Evolutionary conservation across 2,329 filamentous ascomycete species (phyloP).

Genomic region (Botrytis fragariae): DNA sequence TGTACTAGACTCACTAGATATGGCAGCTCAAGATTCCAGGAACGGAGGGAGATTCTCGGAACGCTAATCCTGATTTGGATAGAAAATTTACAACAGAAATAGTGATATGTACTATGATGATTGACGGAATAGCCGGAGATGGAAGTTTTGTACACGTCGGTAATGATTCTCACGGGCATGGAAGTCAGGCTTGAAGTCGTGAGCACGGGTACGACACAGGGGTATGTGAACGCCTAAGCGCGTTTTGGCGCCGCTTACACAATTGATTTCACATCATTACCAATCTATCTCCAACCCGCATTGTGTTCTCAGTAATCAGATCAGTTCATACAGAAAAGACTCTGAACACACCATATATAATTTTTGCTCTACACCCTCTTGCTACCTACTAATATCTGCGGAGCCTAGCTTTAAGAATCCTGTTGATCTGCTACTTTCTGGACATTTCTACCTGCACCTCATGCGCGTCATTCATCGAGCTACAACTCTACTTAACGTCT

Average conservation of each 20-base stretch:
- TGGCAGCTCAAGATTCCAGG: not conserved
- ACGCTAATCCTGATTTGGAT: not conserved
- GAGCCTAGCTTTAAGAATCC: not conserved
- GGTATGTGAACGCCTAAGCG: not conserved
- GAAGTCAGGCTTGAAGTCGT: not conserved
- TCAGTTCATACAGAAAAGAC: not conserved
- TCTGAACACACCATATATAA: not conserved
- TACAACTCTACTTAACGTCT: conserved; percentile 1
- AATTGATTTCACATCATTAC: conserved; percentile 8
- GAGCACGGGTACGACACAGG: not conserved
- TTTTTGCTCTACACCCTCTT: not conserved
- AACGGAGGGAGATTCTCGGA: not conserved
- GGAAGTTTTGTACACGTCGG: not conserved
- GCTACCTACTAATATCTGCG: not conserved
- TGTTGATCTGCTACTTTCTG: not conserved
- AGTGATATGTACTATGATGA: not conserved
- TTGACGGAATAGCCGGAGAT: not conserved
- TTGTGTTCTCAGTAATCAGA: conserved; percentile 2
- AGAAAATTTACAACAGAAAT: not conserved
- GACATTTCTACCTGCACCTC: not conserved
- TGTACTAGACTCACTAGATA: not conserved
- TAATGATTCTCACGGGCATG: not conserved
- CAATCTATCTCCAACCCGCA: conserved; percentile 7
- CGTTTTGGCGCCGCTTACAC: not conserved
- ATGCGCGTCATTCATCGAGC: conserved; percentile 4